A percentile compares a stretch with the other conserved stretches of the same genome.
phyloP scores from a whole-genome alignment of 352 stramenopile species.

The Globisporangium orthogonon region DNA sequence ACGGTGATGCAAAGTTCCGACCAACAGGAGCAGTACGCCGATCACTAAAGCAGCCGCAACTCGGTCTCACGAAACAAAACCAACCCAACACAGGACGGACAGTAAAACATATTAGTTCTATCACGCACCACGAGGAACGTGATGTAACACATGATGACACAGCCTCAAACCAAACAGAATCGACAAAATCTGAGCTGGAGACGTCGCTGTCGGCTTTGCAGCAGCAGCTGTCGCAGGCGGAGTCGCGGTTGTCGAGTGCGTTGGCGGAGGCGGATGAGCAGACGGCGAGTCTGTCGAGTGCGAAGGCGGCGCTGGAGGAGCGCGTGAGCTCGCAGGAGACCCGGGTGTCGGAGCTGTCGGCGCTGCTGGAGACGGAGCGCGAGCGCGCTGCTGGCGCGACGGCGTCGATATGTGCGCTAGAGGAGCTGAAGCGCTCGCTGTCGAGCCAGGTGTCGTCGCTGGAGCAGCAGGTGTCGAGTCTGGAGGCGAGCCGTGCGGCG shows the following conservation, averaged over 20 bases:
- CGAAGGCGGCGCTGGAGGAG: conserved; percentile 10
- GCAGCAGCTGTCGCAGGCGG: conserved; percentile 9
- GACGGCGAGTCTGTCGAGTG: conserved; percentile 14
- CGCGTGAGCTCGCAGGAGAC: conserved; percentile 1
- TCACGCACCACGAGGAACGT: not conserved
- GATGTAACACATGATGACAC: not conserved
- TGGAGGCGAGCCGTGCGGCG: not conserved
- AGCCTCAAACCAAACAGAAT: not conserved
- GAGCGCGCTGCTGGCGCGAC: not conserved
- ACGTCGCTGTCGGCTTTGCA: conserved; percentile 5
- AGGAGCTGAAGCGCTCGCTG: conserved; percentile 4
- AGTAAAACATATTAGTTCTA: not conserved
- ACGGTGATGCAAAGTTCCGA: not conserved
- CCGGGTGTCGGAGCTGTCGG: conserved; percentile 1
- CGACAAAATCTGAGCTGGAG: conserved; percentile 5
- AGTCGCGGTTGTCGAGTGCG: conserved; percentile 14
- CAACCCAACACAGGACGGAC: not conserved
- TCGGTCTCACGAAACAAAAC: not conserved
- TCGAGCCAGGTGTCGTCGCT: conserved; percentile 20
- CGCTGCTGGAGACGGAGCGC: conserved; percentile 1
- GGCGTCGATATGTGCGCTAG: conserved; percentile 1
- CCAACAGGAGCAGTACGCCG: not conserved
- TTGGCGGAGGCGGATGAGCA: conserved; percentile 15
- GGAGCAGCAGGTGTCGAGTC: conserved; percentile 7
- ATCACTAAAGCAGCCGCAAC: not conserved